Percentiles rank a stretch among this genome's conserved stretches.
Evolutionary conservation across 2,329 filamentous ascomycete species (phyloP).

Genomic region (Lachnellula subtilissima): DNA sequence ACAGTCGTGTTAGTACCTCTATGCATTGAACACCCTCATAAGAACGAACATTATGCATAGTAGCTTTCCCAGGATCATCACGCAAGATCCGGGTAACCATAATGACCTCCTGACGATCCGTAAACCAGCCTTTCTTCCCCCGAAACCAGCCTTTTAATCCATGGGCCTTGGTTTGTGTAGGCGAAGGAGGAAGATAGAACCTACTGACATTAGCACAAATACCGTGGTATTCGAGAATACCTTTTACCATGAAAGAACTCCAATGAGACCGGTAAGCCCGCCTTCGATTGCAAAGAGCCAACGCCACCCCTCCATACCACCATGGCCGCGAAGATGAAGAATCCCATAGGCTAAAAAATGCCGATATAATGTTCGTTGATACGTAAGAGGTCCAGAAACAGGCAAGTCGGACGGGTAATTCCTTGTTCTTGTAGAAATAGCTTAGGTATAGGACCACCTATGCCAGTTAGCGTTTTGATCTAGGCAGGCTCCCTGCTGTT

Average conservation of each 20-base stretch:
- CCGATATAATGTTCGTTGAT: conserved; percentile 9
- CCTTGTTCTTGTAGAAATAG: conserved; percentile 19
- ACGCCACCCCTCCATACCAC: conserved; percentile 50
- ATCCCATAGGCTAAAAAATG: conserved; percentile 34
- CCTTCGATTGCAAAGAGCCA: conserved; percentile 47
- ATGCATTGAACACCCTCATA: conserved; percentile 8
- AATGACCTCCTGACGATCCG: conserved; percentile 44
- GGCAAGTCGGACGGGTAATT: conserved; percentile 16
- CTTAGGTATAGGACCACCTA: conserved; percentile 14
- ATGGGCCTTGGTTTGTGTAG: conserved; percentile 48
- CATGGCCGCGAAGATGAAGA: conserved; percentile 50
- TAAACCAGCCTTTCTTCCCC: conserved; percentile 55
- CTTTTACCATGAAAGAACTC: conserved; percentile 5
- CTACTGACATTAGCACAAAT: conserved; percentile 19
- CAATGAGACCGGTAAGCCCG: conserved; percentile 11
- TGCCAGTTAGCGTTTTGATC: neutral
- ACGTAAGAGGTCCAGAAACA: conserved; percentile 15
- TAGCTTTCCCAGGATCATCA: conserved; percentile 44
- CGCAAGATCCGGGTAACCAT: conserved; percentile 56
- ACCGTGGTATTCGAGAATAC: neutral
- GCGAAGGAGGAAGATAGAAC: conserved; percentile 53
- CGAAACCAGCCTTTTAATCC: conserved; percentile 40
- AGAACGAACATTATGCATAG: conserved; percentile 38
- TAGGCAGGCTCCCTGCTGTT: neutral
- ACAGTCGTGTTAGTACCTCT: neutral